Percentiles rank a stretch among this genome's conserved stretches.
phyloP scores from a whole-genome alignment of 2,329 filamentous ascomycete species.

The Dothideomycetes sp. region DNA sequence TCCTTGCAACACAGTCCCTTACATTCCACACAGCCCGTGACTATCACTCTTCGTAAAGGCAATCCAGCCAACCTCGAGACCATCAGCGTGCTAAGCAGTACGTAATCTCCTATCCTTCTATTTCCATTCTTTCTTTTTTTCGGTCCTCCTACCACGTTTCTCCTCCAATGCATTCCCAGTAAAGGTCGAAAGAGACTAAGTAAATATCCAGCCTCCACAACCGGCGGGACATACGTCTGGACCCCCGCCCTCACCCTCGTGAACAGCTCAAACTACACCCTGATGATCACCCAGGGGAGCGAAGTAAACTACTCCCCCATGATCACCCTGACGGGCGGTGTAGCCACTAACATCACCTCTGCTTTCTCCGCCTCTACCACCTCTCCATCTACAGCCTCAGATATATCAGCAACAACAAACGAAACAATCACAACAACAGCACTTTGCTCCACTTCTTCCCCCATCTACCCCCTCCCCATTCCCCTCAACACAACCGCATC shows the following conservation, averaged over 20 bases:
- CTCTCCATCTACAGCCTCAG: conserved; percentile 19
- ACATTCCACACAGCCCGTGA: conserved; percentile 40
- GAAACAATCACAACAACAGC: too few relatives aligned
- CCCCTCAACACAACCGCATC: too few relatives aligned
- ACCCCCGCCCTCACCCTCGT: conserved; percentile 33
- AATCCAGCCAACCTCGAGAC: conserved; percentile 37
- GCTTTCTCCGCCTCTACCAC: conserved; percentile 16
- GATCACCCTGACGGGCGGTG: conserved; percentile 33
- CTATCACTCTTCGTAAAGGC: conserved; percentile 46
- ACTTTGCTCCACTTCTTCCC: too few relatives aligned
- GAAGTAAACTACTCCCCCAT: conserved; percentile 46
- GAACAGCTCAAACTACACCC: conserved; percentile 42
- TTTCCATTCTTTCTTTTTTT: background rate
- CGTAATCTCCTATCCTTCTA: too few relatives aligned
- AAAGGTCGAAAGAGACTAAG: background rate
- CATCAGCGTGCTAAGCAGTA: conserved; percentile 38
- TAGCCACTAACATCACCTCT: conserved; percentile 14
- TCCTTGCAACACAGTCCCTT: too few relatives aligned
- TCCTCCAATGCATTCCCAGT: background rate
- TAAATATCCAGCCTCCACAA: conserved; percentile 24
- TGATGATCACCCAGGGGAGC: conserved; percentile 44
- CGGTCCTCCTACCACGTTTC: too few relatives aligned
- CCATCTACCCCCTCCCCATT: too few relatives aligned
- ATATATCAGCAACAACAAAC: too few relatives aligned
- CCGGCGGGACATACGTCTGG: conserved; percentile 40